Conservation (phyloP, 345 rosid species). For the Acer campestre region DNA sequence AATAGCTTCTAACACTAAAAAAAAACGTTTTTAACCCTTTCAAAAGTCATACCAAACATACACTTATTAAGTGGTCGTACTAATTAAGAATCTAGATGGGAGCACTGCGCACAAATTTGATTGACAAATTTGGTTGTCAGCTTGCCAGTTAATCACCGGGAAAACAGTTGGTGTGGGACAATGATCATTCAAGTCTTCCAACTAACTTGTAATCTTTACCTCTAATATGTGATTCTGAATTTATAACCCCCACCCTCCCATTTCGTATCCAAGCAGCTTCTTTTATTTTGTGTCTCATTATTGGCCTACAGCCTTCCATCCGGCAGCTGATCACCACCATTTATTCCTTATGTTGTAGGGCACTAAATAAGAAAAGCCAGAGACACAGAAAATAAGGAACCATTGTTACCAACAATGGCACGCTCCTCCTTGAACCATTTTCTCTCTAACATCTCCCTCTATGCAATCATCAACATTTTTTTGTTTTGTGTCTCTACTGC, state of each 20-base stretch:
- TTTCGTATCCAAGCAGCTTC: background rate
- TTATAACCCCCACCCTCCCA: background rate
- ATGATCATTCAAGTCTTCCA: constrained; percentile 19
- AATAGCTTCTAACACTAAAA: too few relatives aligned
- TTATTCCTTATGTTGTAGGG: too few relatives aligned
- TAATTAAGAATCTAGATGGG: background rate
- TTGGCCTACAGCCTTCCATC: background rate
- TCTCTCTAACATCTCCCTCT: background rate
- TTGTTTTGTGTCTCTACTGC: constrained; percentile 19
- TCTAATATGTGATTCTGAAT: too few relatives aligned
- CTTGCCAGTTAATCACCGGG: background rate
- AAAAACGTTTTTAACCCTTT: too few relatives aligned
- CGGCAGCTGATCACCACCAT: too few relatives aligned
- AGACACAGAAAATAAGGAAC: too few relatives aligned
- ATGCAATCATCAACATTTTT: constrained; percentile 14
- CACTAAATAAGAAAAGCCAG: too few relatives aligned
- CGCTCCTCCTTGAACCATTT: background rate
- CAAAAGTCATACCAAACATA: too few relatives aligned
- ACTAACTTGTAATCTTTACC: background rate
- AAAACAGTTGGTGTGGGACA: background rate
- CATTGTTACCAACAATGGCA: constrained; percentile 16
- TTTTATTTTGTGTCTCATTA: background rate
- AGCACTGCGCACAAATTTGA: background rate
- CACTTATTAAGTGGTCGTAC: background rate
- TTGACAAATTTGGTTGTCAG: too few relatives aligned